Conservation (phyloP, 2,329 filamentous ascomycete genomes). For the Chrysoporthe puriensis region DNA sequence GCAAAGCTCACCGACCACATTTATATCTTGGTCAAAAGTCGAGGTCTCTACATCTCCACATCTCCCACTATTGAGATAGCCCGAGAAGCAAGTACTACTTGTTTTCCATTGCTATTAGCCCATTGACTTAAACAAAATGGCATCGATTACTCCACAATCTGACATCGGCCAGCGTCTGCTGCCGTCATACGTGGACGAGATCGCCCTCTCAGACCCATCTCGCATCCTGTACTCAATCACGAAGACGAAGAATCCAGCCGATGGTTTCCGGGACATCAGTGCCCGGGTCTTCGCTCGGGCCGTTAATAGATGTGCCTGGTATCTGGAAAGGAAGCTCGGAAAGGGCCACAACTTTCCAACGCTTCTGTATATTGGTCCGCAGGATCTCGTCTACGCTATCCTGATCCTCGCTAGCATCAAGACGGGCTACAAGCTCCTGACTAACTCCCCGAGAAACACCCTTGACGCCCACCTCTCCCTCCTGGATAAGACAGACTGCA, state of each 20-base stretch:
- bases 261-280: conserved; percentile 10
- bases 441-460: neutral
- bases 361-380: neutral
- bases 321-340: neutral
- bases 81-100: no score
- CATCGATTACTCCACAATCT: no score
- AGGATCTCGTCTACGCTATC: neutral
- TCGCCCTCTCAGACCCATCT: conserved; percentile 31
- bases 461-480: neutral
- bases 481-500: neutral
- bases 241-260: conserved; percentile 28
- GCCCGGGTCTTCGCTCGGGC: neutral
- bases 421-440: neutral
- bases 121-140: no score
- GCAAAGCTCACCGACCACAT: no score
- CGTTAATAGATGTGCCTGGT: neutral
- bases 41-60: no score
- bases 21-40: no score
- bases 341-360: neutral
- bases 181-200: conserved; percentile 33
- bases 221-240: conserved; percentile 33
- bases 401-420: neutral
- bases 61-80: no score
- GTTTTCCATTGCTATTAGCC: no score
- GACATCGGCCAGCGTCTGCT: conserved; percentile 22